These are phyloP conservation scores for Neocucurbitaria cava DNA, from an alignment of 2,329 filamentous ascomycete species.

Conservation along the genomic window DNA sequence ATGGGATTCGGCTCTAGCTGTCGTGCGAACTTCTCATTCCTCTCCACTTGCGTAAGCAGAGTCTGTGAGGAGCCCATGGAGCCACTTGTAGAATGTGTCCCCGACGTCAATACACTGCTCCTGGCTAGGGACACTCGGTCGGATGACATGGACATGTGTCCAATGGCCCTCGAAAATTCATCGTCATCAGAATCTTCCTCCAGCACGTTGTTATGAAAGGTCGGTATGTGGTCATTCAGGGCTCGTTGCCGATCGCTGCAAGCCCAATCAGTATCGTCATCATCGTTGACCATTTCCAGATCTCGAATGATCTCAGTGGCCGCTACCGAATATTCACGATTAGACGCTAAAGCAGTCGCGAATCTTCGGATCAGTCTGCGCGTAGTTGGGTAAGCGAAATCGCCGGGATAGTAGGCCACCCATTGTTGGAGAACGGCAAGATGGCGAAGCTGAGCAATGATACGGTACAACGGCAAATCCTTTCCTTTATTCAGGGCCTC, in stretches of 20 bases:
- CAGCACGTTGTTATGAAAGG: slow-evolving; percentile 51
- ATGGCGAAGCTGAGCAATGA: slow-evolving; percentile 80
- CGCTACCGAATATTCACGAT: slow-evolving; percentile 82
- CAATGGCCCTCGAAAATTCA: slow-evolving; percentile 40
- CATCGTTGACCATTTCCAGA: slow-evolving; percentile 77
- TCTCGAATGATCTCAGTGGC: slow-evolving; percentile 85
- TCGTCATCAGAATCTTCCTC: slow-evolving; percentile 48
- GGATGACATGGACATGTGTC: slow-evolving; percentile 37
- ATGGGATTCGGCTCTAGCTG: slow-evolving; percentile 73
- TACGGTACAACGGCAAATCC: slow-evolving; percentile 75
- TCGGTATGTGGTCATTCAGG: slow-evolving; percentile 51
- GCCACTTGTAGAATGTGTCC: slow-evolving; percentile 31
- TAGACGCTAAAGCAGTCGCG: slow-evolving; percentile 73
- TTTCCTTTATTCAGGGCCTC: slow-evolving; percentile 73
- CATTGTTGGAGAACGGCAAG: slow-evolving; percentile 86
- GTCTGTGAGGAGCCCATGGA: slow-evolving; percentile 49
- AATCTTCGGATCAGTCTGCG: slow-evolving; percentile 77
- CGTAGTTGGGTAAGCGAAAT: slow-evolving; percentile 83
- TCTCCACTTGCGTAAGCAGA: slow-evolving; percentile 73
- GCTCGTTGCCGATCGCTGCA: slow-evolving; percentile 72
- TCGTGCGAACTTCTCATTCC: slow-evolving; percentile 80
- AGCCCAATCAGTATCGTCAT: slow-evolving; percentile 95
- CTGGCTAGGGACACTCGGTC: slow-evolving; percentile 39
- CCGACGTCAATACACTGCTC: slow-evolving; percentile 33
- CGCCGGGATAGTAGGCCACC: slow-evolving; percentile 88